Base-by-base conservation (phyloP, 1,284 basidiomycete genomes). In the Cutaneotrichosporon mucoides region DNA sequence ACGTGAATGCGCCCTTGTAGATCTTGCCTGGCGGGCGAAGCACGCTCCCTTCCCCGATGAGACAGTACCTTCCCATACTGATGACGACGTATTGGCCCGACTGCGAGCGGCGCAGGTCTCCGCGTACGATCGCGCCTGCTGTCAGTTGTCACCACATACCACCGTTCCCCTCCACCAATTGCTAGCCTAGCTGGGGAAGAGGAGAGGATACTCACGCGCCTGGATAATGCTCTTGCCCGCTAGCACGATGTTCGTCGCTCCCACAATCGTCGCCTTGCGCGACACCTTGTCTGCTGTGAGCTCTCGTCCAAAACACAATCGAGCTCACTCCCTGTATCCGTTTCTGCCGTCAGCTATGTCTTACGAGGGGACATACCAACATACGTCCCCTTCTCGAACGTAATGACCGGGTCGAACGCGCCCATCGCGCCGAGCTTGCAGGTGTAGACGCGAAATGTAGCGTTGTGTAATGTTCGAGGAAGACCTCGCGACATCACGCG, bases 151-250 rank as follows among this genome's bases (percentile, higher is more conserved):
- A 15, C 24, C 24, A 24, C 24, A 24, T 24, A 24, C 24, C 24
- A 24, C 24, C 24, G 24, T 24, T 24, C 24, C 24, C 24, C 24
- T 24, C 24, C 24, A 24, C 24, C 24, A 24, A 24, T 24, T 24
- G 24, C 24, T 24, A 24, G 24, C 24, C 24, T 24, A 24, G 24
- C 24, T 24, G 8, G 8, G 13, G 15, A 7, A 11, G 38, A 12
- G 38, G 38, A 12, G 38, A 12, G 16, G 47, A 67, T 33, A 40
- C 38, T 52, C 42, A 57, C 86, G 85, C 54, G 85, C 88, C 11
- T 93, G 88, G 57, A 99, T 95, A 74, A 99, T 91, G 5, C 92
- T 95, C 80, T 98, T 98, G 44, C 95, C 96, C 40, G 92, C 92
- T 3, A 99, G 85, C 61, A 98, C 91, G 73, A 99, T 99, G 74